These are phyloP conservation scores for Trametes coccinea DNA, from an alignment of 768 basidiomycete genomes.

Conservation along the genomic window DNA sequence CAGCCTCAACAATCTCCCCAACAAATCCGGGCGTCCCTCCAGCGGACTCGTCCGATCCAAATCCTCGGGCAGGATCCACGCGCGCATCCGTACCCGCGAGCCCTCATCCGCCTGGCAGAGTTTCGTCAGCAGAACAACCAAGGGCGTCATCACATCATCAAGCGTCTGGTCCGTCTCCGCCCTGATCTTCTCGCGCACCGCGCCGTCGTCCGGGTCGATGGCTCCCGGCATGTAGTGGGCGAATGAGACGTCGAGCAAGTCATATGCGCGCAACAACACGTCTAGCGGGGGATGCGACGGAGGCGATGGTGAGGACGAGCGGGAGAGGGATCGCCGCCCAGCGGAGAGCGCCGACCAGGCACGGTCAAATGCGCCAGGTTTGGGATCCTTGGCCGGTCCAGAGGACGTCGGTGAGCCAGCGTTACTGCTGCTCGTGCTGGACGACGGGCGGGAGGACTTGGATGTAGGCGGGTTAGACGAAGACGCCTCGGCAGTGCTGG, in stretches of 20 bases:
- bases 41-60: slow-evolving; percentile 79
- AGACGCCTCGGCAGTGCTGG: slow-evolving; percentile 38
- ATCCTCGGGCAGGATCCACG: slow-evolving; percentile 72
- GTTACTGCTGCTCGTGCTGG: slow-evolving; percentile 18
- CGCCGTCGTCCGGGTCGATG: slow-evolving; percentile 61
- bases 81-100: slow-evolving; percentile 55
- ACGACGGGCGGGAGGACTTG: slow-evolving; percentile 31
- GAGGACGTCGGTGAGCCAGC: slow-evolving; percentile 20
- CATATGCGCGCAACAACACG: slow-evolving; percentile 62
- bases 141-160: slow-evolving; percentile 78
- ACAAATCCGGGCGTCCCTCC: slow-evolving; percentile 67
- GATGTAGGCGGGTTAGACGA: no score
- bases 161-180: slow-evolving; percentile 56
- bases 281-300: slow-evolving; percentile 42
- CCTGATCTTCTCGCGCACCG: slow-evolving; percentile 54
- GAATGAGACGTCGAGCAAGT: slow-evolving; percentile 62
- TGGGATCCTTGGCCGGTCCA: slow-evolving; percentile 29
- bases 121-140: slow-evolving; percentile 73
- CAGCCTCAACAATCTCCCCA: slow-evolving; percentile 81
- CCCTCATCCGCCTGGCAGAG: slow-evolving; percentile 65
- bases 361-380: slow-evolving; percentile 47
- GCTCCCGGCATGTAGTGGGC: slow-evolving; percentile 67
- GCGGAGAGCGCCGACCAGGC: slow-evolving; percentile 56
- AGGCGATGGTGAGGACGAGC: slow-evolving; percentile 44
- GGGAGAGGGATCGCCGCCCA: slow-evolving; percentile 45